phyloP scores from a whole-genome alignment of 2,329 filamentous ascomycete species.

The Curvularia verruculosa region DNA sequence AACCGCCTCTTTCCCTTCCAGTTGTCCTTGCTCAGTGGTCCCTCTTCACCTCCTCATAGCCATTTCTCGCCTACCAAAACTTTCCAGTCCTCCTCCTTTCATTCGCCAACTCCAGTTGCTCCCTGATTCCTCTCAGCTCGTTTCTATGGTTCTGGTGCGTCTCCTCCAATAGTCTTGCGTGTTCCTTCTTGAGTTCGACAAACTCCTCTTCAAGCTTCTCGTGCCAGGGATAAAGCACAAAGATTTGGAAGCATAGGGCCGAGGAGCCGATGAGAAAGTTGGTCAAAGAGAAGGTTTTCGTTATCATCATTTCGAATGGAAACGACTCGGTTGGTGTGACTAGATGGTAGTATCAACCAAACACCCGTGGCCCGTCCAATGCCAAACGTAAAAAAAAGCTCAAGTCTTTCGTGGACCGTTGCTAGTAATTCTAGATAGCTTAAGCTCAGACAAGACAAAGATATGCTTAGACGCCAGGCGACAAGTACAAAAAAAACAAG shows the following conservation, averaged over 20 bases:
- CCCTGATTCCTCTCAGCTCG: constrained; percentile 30
- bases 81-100: constrained; percentile 14
- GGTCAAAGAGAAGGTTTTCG: constrained; percentile 63
- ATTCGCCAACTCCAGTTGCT: constrained; percentile 30
- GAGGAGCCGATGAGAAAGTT: constrained; percentile 71
- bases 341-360: neutral
- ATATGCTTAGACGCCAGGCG: neutral
- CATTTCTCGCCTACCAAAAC: constrained; percentile 17
- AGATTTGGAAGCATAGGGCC: constrained; percentile 70
- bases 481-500: neutral
- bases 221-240: constrained; percentile 74
- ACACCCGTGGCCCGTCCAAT: neutral
- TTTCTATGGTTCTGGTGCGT: constrained; percentile 25
- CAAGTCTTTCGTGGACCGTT: neutral
- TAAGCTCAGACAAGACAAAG: neutral
- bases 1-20: neutral
- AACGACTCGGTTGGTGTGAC: neutral
- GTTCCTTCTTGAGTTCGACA: constrained; percentile 63
- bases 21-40: neutral
- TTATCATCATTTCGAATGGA: constrained; percentile 51
- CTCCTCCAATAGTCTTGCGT: constrained; percentile 46
- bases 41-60: neutral
- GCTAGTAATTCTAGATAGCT: neutral
- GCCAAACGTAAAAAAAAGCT: neutral
- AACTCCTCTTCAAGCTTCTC: constrained; percentile 69